A percentile compares a stretch with the other conserved stretches of the same genome.
These are phyloP conservation scores for Pterocarpus santalinus DNA, from an alignment of 306 rosid species.

Conservation along the genomic window DNA sequence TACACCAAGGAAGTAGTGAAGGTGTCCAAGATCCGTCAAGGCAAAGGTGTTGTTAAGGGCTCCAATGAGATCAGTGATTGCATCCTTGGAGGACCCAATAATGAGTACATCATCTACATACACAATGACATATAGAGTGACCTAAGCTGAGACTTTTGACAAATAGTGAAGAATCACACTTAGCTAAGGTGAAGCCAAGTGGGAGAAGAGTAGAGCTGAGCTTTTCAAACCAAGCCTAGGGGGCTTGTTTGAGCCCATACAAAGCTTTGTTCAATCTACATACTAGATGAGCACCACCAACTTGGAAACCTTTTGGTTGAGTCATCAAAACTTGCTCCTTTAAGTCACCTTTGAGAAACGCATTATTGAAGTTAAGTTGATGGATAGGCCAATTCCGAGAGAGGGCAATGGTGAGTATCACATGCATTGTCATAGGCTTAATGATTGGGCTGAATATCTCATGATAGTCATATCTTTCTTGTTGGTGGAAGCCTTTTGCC, in stretches of 20 bases:
- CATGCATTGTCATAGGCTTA: not conserved
- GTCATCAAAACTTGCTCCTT: not conserved
- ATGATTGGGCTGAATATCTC: not conserved
- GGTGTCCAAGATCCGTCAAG: not conserved
- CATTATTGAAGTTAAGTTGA: not conserved
- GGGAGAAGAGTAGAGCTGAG: not conserved
- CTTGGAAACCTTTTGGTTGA: not conserved
- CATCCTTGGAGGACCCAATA: rapidly evolving
- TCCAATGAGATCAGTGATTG: rapidly evolving
- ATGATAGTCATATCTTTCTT: not conserved
- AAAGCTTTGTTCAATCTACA: not conserved
- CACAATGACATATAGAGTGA: not conserved
- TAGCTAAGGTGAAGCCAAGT: not conserved
- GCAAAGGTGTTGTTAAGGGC: not conserved
- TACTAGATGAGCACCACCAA: not conserved
- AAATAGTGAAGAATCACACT: not conserved
- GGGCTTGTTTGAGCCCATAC: constrained; percentile 9
- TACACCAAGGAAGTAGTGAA: not conserved
- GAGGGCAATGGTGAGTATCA: not conserved
- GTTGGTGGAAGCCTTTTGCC: not conserved
- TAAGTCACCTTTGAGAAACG: not conserved
- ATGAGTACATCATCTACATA: not conserved
- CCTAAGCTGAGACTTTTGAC: rapidly evolving
- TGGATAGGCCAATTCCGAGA: not conserved
- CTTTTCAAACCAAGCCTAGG: not conserved